Evolutionary conservation across 305 asterid genomes (phyloP).

Genomic region (Rubia tinctorum): DNA sequence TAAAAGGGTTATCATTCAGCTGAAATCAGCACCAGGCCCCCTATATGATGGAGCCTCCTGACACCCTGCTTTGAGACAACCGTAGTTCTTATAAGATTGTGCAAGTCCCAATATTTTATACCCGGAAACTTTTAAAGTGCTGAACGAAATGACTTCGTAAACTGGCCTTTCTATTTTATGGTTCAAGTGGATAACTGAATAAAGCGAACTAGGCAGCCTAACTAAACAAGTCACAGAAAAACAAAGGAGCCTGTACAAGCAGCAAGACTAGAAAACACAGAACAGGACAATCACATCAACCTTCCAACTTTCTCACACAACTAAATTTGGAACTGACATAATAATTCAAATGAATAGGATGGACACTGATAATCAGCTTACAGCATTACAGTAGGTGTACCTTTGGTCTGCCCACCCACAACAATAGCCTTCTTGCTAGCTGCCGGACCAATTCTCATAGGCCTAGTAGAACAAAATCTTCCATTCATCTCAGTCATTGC

Average conservation of each 20-base stretch:
- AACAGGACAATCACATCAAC: conserved; percentile 22
- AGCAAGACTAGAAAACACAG: conserved; percentile 31
- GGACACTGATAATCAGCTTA: conserved; percentile 11
- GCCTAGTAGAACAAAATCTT: conserved; percentile 40
- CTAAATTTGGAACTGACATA: background rate
- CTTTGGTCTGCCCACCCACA: conserved; percentile 31
- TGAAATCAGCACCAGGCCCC: conserved; percentile 92
- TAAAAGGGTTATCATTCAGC: conserved; percentile 90
- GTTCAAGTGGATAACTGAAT: conserved; percentile 24
- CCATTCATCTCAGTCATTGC: conserved; percentile 56
- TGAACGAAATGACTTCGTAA: conserved; percentile 44
- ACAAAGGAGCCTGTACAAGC: conserved; percentile 34
- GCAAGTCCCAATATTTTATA: conserved; percentile 30
- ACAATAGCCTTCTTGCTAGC: conserved; percentile 31
- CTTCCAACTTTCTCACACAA: background rate
- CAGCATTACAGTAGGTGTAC: conserved; percentile 17
- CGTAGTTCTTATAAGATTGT: conserved; percentile 48
- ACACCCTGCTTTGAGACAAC: conserved; percentile 94
- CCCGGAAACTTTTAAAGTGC: conserved; percentile 29
- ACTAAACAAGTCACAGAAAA: conserved; percentile 36
- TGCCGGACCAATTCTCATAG: conserved; percentile 49
- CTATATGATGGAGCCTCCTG: conserved; percentile 81
- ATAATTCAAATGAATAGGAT: background rate
- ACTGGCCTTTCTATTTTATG: conserved; percentile 43
- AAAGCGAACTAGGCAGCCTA: conserved; percentile 32